Conservation (phyloP, 306 rosid species). For the Delonix regia region DNA sequence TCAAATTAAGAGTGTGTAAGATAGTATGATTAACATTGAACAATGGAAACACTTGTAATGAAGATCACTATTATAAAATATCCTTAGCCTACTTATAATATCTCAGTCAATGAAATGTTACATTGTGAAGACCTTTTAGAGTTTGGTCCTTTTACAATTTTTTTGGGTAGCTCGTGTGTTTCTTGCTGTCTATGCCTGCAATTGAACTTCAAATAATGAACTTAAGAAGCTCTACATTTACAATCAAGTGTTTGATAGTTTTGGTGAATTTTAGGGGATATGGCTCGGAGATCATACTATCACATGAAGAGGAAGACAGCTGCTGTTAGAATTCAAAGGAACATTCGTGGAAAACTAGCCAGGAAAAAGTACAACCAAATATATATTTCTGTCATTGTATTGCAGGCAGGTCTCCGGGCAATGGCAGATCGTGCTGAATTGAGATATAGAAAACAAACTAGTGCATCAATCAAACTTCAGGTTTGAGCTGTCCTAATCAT, state of each 20-base stretch:
- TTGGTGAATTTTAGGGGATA: slow-evolving; percentile 61
- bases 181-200: not conserved
- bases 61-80: slow-evolving; percentile 12
- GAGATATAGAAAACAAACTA: slow-evolving; percentile 49
- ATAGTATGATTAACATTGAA: slow-evolving; percentile 14
- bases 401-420: slow-evolving; percentile 69
- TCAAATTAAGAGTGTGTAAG: slow-evolving; percentile 6
- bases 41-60: not conserved
- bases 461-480: slow-evolving; percentile 56
- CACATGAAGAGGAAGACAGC: slow-evolving; percentile 58
- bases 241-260: slow-evolving; percentile 31
- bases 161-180: not conserved
- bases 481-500: slow-evolving; percentile 49
- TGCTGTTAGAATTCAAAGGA: slow-evolving; percentile 68
- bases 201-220: slow-evolving; percentile 14
- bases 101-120: slow-evolving; percentile 15
- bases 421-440: slow-evolving; percentile 55
- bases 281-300: slow-evolving; percentile 60
- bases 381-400: slow-evolving; percentile 46
- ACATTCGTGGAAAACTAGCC: slow-evolving; percentile 53
- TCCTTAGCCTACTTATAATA: slow-evolving; percentile 6
- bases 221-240: slow-evolving; percentile 26
- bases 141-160: slow-evolving; percentile 14
- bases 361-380: slow-evolving; percentile 51
- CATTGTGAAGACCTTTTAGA: slow-evolving; percentile 22